A percentile compares a stretch with the other conserved stretches of the same genome.
phyloP scores from a whole-genome alignment of 2,329 filamentous ascomycete species.

The Epicoccum nigrum region DNA sequence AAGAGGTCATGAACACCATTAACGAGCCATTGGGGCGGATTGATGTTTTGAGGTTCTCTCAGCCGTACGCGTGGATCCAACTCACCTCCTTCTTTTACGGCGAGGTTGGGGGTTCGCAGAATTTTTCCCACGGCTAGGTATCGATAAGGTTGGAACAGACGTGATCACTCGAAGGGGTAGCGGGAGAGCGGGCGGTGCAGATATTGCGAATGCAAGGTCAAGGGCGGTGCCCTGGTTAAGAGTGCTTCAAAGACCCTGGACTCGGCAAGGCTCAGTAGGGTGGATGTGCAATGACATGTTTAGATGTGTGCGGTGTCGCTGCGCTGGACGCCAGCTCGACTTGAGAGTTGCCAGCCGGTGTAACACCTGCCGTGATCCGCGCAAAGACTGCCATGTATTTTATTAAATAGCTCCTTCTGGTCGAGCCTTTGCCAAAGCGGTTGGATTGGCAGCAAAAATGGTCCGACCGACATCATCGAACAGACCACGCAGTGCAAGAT shows the following conservation, averaged over 20 bases:
- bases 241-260: constrained; percentile 28
- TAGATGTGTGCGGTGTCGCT: constrained; percentile 32
- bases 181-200: constrained; percentile 1
- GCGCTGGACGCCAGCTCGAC: constrained; percentile 29
- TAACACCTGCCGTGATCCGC: constrained; percentile 34
- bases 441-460: constrained; percentile 24
- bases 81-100: constrained; percentile 29
- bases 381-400: constrained; percentile 28
- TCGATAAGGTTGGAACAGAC: constrained; percentile 30
- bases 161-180: neutral
- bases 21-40: constrained; percentile 28
- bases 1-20: constrained; percentile 14
- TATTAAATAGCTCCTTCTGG: constrained; percentile 22
- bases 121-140: constrained; percentile 24
- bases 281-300: constrained; percentile 35
- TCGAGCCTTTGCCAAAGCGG: constrained; percentile 28
- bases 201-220: constrained; percentile 11
- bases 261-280: constrained; percentile 38
- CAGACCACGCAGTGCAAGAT: constrained; percentile 19
- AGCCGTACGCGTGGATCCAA: constrained; percentile 19
- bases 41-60: constrained; percentile 8
- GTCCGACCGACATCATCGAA: constrained; percentile 28
- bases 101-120: constrained; percentile 29
- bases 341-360: constrained; percentile 29
- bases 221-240: constrained; percentile 35